Evolutionary conservation across 257 asterid genomes (phyloP), one percentile per base, ranked within the genome.

Genomic region (Coffea eugenioides): DNA sequence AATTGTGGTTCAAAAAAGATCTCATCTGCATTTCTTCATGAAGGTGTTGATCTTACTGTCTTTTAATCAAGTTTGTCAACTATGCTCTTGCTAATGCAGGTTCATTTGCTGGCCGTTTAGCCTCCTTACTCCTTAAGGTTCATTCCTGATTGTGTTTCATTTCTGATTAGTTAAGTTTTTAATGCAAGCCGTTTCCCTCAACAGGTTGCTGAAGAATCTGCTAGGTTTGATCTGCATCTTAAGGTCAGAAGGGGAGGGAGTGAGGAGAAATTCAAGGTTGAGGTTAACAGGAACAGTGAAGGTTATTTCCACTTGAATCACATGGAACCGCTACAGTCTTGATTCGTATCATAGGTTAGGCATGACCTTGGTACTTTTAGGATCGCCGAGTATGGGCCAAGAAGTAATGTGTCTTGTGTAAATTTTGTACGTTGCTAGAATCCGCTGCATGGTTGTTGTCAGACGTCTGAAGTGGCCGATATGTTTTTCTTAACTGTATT

Each of bases 221-320:
- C 97, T 0, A 93, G 88, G 93, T 88, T 92, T 71, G 97, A 91
- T 52, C 82, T 95, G 95, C 89, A 91, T 79, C 93, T 95, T 82
- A 95, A 89, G 88, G 81, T 94, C 20, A 91, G 82, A 79, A 89
- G 99, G 81, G 98, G 98, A 76, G 94, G 61, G 1, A 93, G 88
- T 77, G 95, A 88, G 72, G 99, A 95, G 88, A 91, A 88, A 80
- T 88, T 89, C 86, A 92, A 88, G 91, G 98, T 95, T 34, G 90
- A 90, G 85, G 97, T 95, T 88, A 98, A 95, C 77, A 88, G 80
- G 86, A 84, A 80, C 18, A 51, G 21, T 25, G 90, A 95, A 56
- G 99, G 99, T 77, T 84, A 81, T 79, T 92, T 95, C 91, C 86
- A 76, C 70, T 80, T 95, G 94, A 89, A 88, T 79, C 88, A 89